These are phyloP conservation scores for Rhododendron molle DNA, from an alignment of 148 eudicot species.

Conservation along the genomic window DNA sequence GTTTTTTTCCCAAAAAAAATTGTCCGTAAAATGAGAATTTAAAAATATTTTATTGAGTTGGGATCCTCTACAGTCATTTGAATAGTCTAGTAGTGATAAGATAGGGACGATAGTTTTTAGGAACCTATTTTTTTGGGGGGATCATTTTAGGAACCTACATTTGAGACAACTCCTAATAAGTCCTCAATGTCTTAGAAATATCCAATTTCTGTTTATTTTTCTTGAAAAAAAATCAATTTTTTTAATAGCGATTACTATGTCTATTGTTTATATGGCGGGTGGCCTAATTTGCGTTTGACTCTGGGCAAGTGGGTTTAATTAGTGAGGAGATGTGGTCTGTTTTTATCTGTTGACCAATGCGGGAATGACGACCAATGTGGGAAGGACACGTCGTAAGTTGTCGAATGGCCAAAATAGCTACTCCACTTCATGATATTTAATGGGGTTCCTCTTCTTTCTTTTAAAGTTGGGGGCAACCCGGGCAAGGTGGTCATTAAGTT, in stretches of 20 bases:
- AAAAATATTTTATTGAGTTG: too few species aligned
- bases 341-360: not conserved
- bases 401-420: not conserved
- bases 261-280: constrained; percentile 7
- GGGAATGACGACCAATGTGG: not conserved
- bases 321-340: not conserved
- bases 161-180: too few species aligned
- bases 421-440: not conserved
- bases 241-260: not conserved
- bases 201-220: too few species aligned
- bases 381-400: not conserved
- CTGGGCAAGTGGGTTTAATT: not conserved
- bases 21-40: too few species aligned
- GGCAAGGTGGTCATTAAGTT: not conserved
- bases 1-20: not conserved
- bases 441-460: not conserved
- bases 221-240: too few species aligned
- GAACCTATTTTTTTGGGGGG: too few species aligned
- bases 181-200: too few species aligned
- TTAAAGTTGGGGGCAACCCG: not conserved
- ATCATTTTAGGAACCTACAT: not conserved
- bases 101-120: not conserved
- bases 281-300: constrained; percentile 17
- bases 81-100: not conserved
- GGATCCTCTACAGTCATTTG: too few species aligned